These are phyloP conservation scores for Gnetum montanum DNA, from an alignment of 75 land plant genomes.

Conservation along the genomic window DNA sequence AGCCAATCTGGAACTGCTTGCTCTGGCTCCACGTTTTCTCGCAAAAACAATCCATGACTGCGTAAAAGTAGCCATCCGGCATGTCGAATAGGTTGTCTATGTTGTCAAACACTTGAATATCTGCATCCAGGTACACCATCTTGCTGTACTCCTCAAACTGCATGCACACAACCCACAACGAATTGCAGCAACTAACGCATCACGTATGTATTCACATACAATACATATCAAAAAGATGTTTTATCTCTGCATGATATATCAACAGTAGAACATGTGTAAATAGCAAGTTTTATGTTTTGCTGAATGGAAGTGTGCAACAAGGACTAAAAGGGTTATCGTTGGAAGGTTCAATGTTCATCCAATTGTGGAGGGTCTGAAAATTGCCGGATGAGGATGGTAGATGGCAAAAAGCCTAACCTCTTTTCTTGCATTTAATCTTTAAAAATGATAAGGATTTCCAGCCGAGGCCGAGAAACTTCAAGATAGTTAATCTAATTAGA, in stretches of 20 bases:
- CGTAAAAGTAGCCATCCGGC: constrained; percentile 49
- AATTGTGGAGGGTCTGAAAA: no score
- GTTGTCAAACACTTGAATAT: constrained; percentile 70
- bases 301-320: no score
- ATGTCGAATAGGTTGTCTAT: constrained; percentile 60
- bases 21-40: constrained; percentile 76
- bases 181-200: neutral
- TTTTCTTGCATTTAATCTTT: no score
- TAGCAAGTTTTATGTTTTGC: no score
- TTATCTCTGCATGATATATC: neutral
- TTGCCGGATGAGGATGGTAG: no score
- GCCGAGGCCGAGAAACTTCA: no score
- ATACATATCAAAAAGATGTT: neutral
- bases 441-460: no score
- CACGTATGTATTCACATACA: neutral
- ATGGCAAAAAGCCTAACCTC: no score
- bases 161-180: neutral
- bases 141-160: constrained; percentile 58
- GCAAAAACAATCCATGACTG: constrained; percentile 80
- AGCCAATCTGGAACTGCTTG: constrained; percentile 54
- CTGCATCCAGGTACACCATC: constrained; percentile 69
- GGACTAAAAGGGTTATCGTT: no score
- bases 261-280: no score
- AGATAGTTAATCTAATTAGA: no score
- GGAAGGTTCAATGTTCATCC: no score